phyloP scores from a whole-genome alignment of 2,329 filamentous ascomycete genomes.

The Arachnopeziza araneosa region DNA sequence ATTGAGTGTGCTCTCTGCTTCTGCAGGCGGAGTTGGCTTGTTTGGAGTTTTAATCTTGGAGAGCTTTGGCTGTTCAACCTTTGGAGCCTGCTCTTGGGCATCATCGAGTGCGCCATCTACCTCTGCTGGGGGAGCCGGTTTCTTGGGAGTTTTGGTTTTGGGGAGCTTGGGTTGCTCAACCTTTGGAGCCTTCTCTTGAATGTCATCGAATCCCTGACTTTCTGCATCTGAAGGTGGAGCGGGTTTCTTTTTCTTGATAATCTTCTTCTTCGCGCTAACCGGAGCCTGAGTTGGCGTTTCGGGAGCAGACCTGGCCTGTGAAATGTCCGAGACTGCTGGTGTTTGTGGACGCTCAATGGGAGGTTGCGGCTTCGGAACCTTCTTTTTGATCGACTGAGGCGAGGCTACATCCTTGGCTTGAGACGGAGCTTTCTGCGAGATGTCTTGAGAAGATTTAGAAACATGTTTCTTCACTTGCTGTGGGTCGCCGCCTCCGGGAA shows the following conservation, averaged over 20 bases:
- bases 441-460: conserved; percentile 4
- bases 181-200: neutral
- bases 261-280: neutral
- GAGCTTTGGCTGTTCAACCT: neutral
- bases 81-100: neutral
- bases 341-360: neutral
- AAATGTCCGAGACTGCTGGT: neutral
- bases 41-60: neutral
- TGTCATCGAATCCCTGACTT: neutral
- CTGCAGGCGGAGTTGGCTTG: neutral
- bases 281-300: conserved; percentile 1
- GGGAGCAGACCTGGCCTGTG: neutral
- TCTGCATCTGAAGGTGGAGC: conserved; percentile 1
- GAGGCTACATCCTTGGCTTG: conserved; percentile 4
- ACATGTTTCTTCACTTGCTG: conserved; percentile 9
- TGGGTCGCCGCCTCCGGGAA: neutral
- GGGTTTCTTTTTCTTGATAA: conserved; percentile 13
- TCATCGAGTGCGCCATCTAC: neutral
- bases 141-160: neutral
- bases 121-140: neutral
- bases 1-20: neutral
- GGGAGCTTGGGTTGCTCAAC: neutral
- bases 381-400: conserved; percentile 9
- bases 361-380: conserved; percentile 5
- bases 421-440: neutral